These are phyloP conservation scores for Phylloporus arenicola DNA, from an alignment of 768 basidiomycete genomes.

Conservation along the genomic window DNA sequence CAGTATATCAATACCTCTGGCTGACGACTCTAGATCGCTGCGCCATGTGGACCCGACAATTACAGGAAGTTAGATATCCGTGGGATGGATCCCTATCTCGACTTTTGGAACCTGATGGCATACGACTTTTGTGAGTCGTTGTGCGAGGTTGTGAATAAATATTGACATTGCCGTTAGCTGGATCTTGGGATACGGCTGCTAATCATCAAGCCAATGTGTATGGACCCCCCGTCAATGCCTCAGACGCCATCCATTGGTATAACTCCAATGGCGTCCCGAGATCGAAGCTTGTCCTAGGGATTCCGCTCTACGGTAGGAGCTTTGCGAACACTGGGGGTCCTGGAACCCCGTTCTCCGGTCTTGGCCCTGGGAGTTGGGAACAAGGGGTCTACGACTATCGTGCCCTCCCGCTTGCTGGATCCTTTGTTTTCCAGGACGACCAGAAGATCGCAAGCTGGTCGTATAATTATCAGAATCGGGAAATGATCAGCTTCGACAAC, in stretches of 20 bases:
- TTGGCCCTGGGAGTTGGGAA: conserved; percentile 91
- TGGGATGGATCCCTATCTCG: conserved; percentile 85
- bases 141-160: conserved; percentile 1
- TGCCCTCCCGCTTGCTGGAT: conserved; percentile 71
- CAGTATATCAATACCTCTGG: neutral
- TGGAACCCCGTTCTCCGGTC: conserved; percentile 70
- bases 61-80: conserved; percentile 71
- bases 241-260: conserved; percentile 68
- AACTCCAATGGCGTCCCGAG: conserved; percentile 62
- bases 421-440: conserved; percentile 61
- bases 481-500: conserved; percentile 81
- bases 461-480: conserved; percentile 66
- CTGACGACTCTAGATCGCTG: conserved; percentile 59
- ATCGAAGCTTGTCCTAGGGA: conserved; percentile 81
- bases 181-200: conserved; percentile 67
- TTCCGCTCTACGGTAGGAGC: conserved; percentile 91
- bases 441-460: conserved; percentile 73
- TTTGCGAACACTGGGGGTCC: conserved; percentile 85
- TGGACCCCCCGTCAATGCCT: conserved; percentile 58
- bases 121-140: conserved; percentile 68
- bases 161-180: conserved; percentile 41
- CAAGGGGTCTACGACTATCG: conserved; percentile 91
- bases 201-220: conserved; percentile 87
- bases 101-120: conserved; percentile 98
- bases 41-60: conserved; percentile 86